phyloP scores from a whole-genome alignment of 2,329 filamentous ascomycete species.

The Hymenoscyphus infarciens region DNA sequence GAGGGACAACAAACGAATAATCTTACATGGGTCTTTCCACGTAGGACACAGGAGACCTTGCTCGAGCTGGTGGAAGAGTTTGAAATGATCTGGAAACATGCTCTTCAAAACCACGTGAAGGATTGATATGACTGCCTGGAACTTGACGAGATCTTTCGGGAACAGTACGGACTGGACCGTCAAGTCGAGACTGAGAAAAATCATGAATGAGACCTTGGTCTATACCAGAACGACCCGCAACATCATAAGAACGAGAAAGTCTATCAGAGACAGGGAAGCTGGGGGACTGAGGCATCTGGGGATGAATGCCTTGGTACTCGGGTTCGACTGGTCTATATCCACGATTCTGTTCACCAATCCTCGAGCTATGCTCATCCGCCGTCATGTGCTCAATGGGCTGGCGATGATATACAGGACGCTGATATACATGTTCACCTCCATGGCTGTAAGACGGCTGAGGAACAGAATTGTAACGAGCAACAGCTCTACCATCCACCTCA shows the following conservation, averaged over 20 bases:
- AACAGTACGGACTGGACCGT: conserved; percentile 21
- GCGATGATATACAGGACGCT: conserved; percentile 15
- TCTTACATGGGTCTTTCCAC: conserved; percentile 31
- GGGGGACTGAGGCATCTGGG: conserved; percentile 22
- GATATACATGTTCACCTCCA: conserved; percentile 16
- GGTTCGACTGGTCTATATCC: conserved; percentile 20
- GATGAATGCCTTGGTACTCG: conserved; percentile 18
- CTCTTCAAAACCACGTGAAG: conserved; percentile 20
- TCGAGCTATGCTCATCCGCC: conserved; percentile 13
- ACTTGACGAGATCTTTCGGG: conserved; percentile 24
- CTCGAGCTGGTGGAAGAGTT: conserved; percentile 18
- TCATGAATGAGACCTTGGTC: conserved; percentile 30
- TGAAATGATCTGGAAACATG: conserved; percentile 22
- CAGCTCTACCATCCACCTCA: conserved; percentile 14
- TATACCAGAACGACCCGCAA: conserved; percentile 19
- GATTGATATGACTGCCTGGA: conserved; percentile 17
- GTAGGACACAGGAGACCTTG: conserved; percentile 29
- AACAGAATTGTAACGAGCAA: conserved; percentile 17
- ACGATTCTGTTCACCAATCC: conserved; percentile 20
- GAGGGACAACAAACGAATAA: conserved; percentile 1
- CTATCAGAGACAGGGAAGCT: conserved; percentile 21
- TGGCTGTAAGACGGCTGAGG: conserved; percentile 15
- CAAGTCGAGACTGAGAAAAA: conserved; percentile 33
- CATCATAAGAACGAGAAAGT: conserved; percentile 27
- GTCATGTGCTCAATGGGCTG: conserved; percentile 11